Evolutionary conservation across 148 eudicot genomes (phyloP), one percentile per base, ranked within the genome.

Genomic region (Gaultheria prostrata): DNA sequence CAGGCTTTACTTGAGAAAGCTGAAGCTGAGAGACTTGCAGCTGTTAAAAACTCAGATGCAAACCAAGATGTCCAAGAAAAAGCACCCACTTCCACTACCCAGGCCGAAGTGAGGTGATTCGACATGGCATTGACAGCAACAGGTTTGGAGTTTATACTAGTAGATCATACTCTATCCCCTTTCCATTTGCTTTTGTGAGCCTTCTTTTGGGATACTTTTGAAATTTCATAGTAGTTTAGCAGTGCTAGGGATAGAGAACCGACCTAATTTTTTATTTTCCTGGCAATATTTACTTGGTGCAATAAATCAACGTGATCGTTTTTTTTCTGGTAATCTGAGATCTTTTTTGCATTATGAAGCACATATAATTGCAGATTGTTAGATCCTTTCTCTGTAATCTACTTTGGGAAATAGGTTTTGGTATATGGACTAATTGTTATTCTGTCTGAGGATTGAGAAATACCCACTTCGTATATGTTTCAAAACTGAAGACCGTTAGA

Each of bases 1-100:
- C 97, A 89, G 77, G 97, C 94, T 82, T 83, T 93, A 78, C 84
- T 91, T 33, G 95, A 97, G 86, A 80, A 87, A 87, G 89, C 89
- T 56, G 91, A 92, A 87, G 89, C 90, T 45, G 91, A 92, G 76
- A 90, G 82, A 80, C 72, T 80, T 84, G 84, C 86, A 39, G 90
- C 87, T 69, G 67, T 85, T 56, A 84, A 83, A 45, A 85, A 82
- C 81, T 84, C 83, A 11, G 88, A 86, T 26, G 80, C 78, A 20
- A 85, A 85, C 56, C 82, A 86, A 76, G 83, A 83, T 21, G 53
- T 30, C 50, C 78, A 77, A 53, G 83, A 85, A 39, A 70, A 88
- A 77, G 30, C 78, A 69, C 54, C 84, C 53, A 21, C 83, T 61
- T 33, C 67, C 61, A n/a, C 63, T 53, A 15, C 82, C 8, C 54